A percentile compares a stretch with the other conserved stretches of the same genome.
Conservation (phyloP, 139 green algal genomes). For the Deuterostichococcus epilithicus region DNA sequence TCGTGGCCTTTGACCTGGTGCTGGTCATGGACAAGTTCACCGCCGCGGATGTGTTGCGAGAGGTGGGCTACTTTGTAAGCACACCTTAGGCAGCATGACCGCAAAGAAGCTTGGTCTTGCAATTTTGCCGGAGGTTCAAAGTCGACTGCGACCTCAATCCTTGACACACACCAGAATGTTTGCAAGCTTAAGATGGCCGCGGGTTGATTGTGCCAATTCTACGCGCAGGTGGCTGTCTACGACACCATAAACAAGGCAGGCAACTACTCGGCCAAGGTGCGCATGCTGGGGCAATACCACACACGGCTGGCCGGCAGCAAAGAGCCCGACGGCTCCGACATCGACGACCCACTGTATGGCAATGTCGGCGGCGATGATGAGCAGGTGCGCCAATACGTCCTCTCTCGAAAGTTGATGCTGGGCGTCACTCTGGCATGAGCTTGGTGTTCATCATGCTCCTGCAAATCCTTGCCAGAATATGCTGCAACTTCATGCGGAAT, state of each 20-base stretch:
- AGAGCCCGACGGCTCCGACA: slow-evolving; percentile 53
- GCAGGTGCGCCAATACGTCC: no score
- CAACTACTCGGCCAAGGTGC: slow-evolving; percentile 57
- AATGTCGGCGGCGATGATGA: slow-evolving; percentile 63
- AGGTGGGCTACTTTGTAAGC: slow-evolving; percentile 45
- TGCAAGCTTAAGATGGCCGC: no score
- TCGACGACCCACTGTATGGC: slow-evolving; percentile 80
- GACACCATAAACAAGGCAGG: slow-evolving; percentile 62
- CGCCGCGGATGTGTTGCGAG: slow-evolving; percentile 75
- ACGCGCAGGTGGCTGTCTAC: slow-evolving; percentile 57
- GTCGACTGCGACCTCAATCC: no score
- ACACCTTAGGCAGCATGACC: no score
- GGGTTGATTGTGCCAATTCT: no score
- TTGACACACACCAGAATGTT: no score
- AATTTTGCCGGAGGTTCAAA: no score
- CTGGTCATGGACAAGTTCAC: slow-evolving; percentile 86
- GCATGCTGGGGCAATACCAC: slow-evolving; percentile 67
- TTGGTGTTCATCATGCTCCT: not conserved
- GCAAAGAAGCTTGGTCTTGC: not conserved
- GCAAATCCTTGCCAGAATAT: not conserved
- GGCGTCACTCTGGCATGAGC: not conserved
- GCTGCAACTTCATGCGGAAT: no score
- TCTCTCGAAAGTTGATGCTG: not conserved
- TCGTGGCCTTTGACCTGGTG: slow-evolving; percentile 67
- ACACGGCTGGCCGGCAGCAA: not conserved